These are phyloP conservation scores for Leersia perrieri DNA, from an alignment of 176 grass and related monocot species.

Conservation along the genomic window DNA sequence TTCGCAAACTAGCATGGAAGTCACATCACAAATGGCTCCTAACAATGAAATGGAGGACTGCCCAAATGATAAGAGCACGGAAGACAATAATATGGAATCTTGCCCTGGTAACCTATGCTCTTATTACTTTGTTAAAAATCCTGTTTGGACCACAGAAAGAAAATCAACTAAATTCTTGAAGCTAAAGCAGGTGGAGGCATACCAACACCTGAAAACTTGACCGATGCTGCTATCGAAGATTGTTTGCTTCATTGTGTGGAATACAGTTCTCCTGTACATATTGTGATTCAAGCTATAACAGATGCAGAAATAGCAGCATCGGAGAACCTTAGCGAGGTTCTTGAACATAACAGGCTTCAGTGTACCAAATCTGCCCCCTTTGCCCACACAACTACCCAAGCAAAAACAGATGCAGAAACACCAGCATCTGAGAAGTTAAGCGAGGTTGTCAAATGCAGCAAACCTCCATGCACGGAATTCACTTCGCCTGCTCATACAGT, in stretches of 20 bases:
- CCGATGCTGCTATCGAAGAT: constrained; percentile 21
- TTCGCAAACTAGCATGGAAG: constrained; percentile 28
- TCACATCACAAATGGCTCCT: constrained; percentile 18
- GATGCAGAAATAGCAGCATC: constrained; percentile 31
- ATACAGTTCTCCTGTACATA: constrained; percentile 54
- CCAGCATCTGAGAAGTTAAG: constrained; percentile 28
- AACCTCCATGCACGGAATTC: constrained; percentile 41
- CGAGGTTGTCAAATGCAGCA: constrained; percentile 21
- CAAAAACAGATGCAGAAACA: constrained; percentile 37
- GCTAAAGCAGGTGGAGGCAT: constrained; percentile 43
- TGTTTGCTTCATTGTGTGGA: constrained; percentile 26
- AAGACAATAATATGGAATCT: constrained; percentile 25
- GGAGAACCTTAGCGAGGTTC: constrained; percentile 25
- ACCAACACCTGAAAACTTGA: constrained; percentile 39
- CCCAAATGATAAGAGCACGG: constrained; percentile 12
- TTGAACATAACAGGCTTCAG: constrained; percentile 13
- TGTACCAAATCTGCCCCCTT: constrained; percentile 51
- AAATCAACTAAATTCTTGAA: constrained; percentile 26
- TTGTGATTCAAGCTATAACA: constrained; percentile 33
- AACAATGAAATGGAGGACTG: constrained; percentile 28
- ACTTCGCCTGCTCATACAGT: constrained; percentile 67
- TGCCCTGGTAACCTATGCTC: constrained; percentile 48
- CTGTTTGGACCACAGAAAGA: constrained; percentile 20
- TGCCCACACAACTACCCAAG: constrained; percentile 39
- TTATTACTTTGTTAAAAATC: neutral